Percentiles rank a stretch among this genome's conserved stretches.
These are phyloP conservation scores for Phytophthora pluvialis DNA, from an alignment of 352 stramenopile species.

Conservation along the genomic window DNA sequence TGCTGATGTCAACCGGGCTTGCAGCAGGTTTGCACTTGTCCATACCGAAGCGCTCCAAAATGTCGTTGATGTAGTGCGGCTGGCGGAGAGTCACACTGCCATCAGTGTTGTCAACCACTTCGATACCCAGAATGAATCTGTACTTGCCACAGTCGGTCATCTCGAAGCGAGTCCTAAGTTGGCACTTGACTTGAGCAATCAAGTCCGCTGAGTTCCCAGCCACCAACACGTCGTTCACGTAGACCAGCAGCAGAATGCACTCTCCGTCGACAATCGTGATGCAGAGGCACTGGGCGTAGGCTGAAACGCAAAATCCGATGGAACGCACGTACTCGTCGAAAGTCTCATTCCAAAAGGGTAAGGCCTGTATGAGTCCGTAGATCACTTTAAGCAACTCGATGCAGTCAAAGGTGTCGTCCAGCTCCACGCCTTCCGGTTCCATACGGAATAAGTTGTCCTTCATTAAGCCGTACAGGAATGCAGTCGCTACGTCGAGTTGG, in stretches of 20 bases:
- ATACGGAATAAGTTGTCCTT: too few species aligned
- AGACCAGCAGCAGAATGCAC: too few species aligned
- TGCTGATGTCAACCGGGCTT: constrained; percentile 17
- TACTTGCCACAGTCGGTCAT: constrained; percentile 38
- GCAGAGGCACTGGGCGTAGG: too few species aligned
- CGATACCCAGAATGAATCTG: constrained; percentile 26
- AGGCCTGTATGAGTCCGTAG: constrained; percentile 6
- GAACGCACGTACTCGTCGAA: constrained; percentile 12
- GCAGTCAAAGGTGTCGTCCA: constrained; percentile 6
- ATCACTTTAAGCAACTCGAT: constrained; percentile 5
- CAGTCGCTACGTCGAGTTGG: too few species aligned
- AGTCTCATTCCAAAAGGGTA: constrained; percentile 1
- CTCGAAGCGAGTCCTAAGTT: too few species aligned
- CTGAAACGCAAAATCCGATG: constrained; percentile 12
- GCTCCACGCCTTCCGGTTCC: too few species aligned
- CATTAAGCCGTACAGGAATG: too few species aligned
- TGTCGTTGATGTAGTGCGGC: constrained; percentile 25
- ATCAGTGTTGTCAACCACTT: constrained; percentile 16
- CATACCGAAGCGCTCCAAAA: constrained; percentile 38
- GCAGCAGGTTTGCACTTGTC: constrained; percentile 17
- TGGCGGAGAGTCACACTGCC: constrained; percentile 27
- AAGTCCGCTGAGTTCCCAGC: too few species aligned
- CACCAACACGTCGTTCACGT: too few species aligned
- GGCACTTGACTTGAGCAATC: too few species aligned
- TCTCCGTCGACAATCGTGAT: too few species aligned